Conservation (phyloP, 768 basidiomycete genomes). For the Kwoniella bestiolae region DNA sequence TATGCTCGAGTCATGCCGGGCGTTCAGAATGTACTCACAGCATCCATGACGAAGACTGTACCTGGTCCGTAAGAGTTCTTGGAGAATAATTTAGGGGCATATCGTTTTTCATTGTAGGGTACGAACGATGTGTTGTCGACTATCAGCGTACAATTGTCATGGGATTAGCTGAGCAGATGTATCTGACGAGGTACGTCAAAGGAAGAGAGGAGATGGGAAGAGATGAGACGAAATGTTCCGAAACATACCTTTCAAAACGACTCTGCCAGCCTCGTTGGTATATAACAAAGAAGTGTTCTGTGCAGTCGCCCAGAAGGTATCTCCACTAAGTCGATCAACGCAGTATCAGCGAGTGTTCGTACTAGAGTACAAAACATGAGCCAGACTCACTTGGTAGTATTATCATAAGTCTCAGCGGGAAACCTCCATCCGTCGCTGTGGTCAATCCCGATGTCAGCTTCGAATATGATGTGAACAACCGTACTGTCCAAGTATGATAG, state of each 20-base stretch:
- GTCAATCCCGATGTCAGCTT: too few species aligned
- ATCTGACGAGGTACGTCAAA: too few species aligned
- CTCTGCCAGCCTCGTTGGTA: slow-evolving; percentile 27
- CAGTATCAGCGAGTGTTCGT: too few species aligned
- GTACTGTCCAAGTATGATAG: not conserved
- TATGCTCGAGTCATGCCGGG: too few species aligned
- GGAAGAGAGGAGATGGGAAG: too few species aligned
- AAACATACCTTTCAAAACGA: slow-evolving; percentile 46
- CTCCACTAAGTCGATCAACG: slow-evolving; percentile 40
- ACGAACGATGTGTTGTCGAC: slow-evolving; percentile 53
- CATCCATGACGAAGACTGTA: slow-evolving; percentile 54
- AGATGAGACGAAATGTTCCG: not conserved
- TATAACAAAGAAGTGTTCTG: slow-evolving; percentile 43
- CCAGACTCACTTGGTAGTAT: slow-evolving; percentile 52
- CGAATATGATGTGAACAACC: too few species aligned
- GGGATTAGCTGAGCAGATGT: too few species aligned
- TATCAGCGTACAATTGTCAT: slow-evolving; percentile 4
- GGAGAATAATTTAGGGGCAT: slow-evolving; percentile 52
- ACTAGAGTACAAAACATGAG: too few species aligned
- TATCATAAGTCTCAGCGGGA: slow-evolving; percentile 45
- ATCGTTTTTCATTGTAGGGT: slow-evolving; percentile 55
- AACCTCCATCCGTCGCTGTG: slow-evolving; percentile 44
- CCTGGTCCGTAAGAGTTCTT: slow-evolving; percentile 52
- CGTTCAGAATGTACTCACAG: slow-evolving; percentile 7
- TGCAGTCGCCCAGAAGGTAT: slow-evolving; percentile 51